Evolutionary conservation across 2,329 filamentous ascomycete genomes (phyloP), one percentile per base, ranked within the genome.

Genomic region (Colletotrichum sp.): DNA sequence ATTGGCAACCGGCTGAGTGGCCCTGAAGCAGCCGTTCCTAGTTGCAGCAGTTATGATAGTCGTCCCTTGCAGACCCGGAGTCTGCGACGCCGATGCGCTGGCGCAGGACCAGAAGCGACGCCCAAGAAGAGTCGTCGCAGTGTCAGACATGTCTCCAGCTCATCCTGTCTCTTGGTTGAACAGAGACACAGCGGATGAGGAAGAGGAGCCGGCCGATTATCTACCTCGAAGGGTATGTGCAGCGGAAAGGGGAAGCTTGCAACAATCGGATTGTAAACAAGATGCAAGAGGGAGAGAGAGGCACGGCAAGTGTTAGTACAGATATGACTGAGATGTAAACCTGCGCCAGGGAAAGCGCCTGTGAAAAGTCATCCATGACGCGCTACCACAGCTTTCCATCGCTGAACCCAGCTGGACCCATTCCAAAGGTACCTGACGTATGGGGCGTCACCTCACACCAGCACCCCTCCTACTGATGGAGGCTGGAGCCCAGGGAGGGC

Each of bases 81-180:
- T 59, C 63, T 73, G 69, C 77, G 65, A 65, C 38, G 75, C 69
- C 74, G 78, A 76, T 76, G 76, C 73, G 24, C 36, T 58, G 64
- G 71, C 55, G 76, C 78, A 77, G 76, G 80, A 79, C 73, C 81
- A 79, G 70, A 82, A 78, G 76, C 79, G 81, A 79, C 81, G 82
- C 78, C 82, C 80, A 70, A 82, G 75, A 76, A 82, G 79, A 82
- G 66, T 73, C 70, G 74, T 72, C 55, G 73, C 69, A 64, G 70
- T 80, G 80, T 81, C 85, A 81, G 83, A 83, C 84, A 86, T 86
- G 77, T 80, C 82, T 76, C 78, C 79, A 78, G 79, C 77, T 82
- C 84, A 86, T 86, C 59, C 67, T 74, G 74, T 69, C 67, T 59
- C 70, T 73, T 73, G 66, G 64, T 73, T 73, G 73, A 69, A 75